These are phyloP conservation scores for Sophora flavescens DNA, from an alignment of 306 rosid genomes.

Conservation along the genomic window DNA sequence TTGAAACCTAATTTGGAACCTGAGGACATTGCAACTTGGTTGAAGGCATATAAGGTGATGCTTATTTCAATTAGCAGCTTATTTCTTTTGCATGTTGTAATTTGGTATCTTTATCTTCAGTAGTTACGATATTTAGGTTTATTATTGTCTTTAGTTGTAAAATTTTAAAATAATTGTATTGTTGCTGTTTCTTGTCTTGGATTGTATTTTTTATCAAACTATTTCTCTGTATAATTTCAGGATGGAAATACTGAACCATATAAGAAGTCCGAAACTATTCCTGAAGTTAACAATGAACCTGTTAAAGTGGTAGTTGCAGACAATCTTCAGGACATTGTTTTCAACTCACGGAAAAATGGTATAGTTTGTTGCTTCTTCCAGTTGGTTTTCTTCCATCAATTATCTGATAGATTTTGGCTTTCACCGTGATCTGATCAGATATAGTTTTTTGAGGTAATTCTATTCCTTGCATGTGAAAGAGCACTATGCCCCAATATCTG, in stretches of 20 bases:
- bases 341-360: slow-evolving; percentile 81
- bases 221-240: slow-evolving; percentile 53
- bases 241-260: slow-evolving; percentile 66
- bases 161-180: background rate
- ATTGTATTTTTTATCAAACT: background rate
- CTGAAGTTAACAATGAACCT: slow-evolving; percentile 73
- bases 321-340: slow-evolving; percentile 68
- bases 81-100: background rate
- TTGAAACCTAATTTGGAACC: slow-evolving; percentile 69
- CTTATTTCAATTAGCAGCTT: slow-evolving; percentile 13
- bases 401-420: slow-evolving; percentile 9
- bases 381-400: background rate
- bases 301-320: slow-evolving; percentile 86
- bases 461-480: slow-evolving; percentile 3
- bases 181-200: background rate
- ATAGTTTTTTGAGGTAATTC: background rate
- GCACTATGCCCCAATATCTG: background rate
- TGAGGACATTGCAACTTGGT: slow-evolving; percentile 72
- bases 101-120: background rate
- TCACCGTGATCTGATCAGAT: background rate
- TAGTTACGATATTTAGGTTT: background rate
- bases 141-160: background rate
- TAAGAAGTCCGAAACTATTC: slow-evolving; percentile 79
- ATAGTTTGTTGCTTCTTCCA: slow-evolving; percentile 18
- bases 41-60: slow-evolving; percentile 80